Conservation (phyloP, 208 protist species). For the Phytomonas francai region DNA sequence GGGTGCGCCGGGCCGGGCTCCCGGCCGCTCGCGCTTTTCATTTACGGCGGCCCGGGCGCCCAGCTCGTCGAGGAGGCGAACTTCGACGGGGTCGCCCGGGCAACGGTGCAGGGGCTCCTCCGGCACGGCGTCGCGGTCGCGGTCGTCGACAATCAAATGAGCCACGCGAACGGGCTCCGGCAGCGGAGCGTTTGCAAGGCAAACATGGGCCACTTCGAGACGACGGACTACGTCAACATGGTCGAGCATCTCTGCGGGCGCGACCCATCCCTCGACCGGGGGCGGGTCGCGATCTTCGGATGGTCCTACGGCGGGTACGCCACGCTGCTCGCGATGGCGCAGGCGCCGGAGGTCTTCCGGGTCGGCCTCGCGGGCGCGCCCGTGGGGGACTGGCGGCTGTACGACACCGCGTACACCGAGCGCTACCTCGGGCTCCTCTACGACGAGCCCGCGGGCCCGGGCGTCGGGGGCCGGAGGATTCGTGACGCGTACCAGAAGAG, state of each 20-base stretch:
- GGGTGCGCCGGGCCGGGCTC: conserved; percentile 5
- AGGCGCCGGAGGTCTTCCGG: conserved; percentile 69
- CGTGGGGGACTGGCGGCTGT: conserved; percentile 82
- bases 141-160: conserved; percentile 83
- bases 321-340: conserved; percentile 78
- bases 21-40: conserved; percentile 54
- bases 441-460: conserved; percentile 8
- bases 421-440: conserved; percentile 81
- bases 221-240: conserved; percentile 73
- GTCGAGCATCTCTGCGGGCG: conserved; percentile 31
- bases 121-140: conserved; percentile 66
- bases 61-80: conserved; percentile 75
- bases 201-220: conserved; percentile 81
- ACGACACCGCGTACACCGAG: conserved; percentile 88
- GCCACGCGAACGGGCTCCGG: conserved; percentile 72
- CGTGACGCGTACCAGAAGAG: conserved; percentile 51
- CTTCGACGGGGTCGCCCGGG: conserved; percentile 32
- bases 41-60: conserved; percentile 86
- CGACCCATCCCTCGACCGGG: conserved; percentile 31
- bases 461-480: conserved; percentile 7
- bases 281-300: conserved; percentile 75
- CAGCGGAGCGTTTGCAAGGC: conserved; percentile 75
- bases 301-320: conserved; percentile 89
- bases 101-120: conserved; percentile 57
- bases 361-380: conserved; percentile 80